Conservation (phyloP, 1,284 basidiomycete species). For the Malassezia cuniculi region DNA sequence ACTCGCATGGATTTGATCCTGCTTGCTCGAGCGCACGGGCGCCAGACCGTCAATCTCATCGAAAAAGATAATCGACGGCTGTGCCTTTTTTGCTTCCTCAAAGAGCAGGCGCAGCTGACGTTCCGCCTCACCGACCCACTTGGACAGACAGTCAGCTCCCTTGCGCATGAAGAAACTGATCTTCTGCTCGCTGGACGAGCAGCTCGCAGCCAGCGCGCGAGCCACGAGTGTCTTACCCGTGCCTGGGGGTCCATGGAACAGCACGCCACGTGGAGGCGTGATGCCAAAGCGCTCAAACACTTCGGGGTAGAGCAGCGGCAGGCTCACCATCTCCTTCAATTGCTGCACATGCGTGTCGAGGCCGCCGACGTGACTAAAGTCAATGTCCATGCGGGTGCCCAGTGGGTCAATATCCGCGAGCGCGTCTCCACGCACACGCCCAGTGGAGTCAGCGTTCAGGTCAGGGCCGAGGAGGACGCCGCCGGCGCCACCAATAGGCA, state of each 20-base stretch:
- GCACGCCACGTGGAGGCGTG: constrained; percentile 86
- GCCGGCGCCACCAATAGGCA: constrained; percentile 4
- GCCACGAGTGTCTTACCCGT: constrained; percentile 51
- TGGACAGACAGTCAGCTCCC: constrained; percentile 91
- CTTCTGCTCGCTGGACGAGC: constrained; percentile 72
- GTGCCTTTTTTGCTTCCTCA: constrained; percentile 81
- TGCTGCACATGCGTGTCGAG: constrained; percentile 91
- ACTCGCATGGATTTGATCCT: constrained; percentile 96
- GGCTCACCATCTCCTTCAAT: constrained; percentile 93
- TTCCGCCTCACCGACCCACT: constrained; percentile 99
- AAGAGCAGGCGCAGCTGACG: constrained; percentile 87
- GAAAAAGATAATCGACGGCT: constrained; percentile 92
- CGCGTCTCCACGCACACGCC: constrained; percentile 47
- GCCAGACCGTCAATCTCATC: constrained; percentile 98
- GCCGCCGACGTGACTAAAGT: constrained; percentile 94
- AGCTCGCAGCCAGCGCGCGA: constrained; percentile 83
- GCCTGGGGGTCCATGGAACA: constrained; percentile 57
- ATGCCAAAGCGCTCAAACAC: constrained; percentile 89
- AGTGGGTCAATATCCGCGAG: constrained; percentile 95
- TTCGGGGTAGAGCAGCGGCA: constrained; percentile 91
- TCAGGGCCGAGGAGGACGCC: constrained; percentile 20
- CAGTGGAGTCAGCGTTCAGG: constrained; percentile 14
- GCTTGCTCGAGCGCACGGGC: constrained; percentile 90
- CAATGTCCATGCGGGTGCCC: constrained; percentile 81
- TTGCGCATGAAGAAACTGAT: constrained; percentile 99